phyloP scores from a whole-genome alignment of 306 rosid genomes.

The Begonia peltatifolia region DNA sequence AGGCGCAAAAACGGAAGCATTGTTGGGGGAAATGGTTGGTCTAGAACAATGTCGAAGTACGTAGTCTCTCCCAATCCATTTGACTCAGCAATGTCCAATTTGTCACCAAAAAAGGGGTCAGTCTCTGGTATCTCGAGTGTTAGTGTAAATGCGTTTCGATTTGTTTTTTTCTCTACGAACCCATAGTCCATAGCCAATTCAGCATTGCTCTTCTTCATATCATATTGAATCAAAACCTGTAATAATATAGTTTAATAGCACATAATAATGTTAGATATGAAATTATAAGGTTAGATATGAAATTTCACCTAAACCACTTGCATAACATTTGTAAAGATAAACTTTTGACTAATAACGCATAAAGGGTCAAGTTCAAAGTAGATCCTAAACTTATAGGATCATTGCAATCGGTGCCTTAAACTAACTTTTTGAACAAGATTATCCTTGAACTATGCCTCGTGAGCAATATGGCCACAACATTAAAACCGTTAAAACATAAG shows the following conservation, averaged over 20 bases:
- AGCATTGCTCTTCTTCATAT: slow-evolving; percentile 75
- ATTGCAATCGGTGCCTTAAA: too few species aligned
- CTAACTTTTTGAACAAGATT: too few species aligned
- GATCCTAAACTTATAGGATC: too few species aligned
- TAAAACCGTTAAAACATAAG: too few species aligned
- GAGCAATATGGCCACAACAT: too few species aligned
- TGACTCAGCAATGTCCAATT: slow-evolving; percentile 72
- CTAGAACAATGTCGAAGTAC: slow-evolving; percentile 53
- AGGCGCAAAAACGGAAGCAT: slow-evolving; percentile 66
- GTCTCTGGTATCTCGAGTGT: slow-evolving; percentile 65
- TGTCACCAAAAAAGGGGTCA: slow-evolving; percentile 73
- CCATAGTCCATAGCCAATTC: slow-evolving; percentile 92
- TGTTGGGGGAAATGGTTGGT: slow-evolving; percentile 45
- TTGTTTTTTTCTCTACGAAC: slow-evolving; percentile 46
- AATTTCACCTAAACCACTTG: too few species aligned
- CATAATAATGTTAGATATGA: too few species aligned
- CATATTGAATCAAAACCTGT: slow-evolving; percentile 85
- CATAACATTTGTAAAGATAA: too few species aligned
- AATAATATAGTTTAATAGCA: neutral
- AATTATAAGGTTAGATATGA: too few species aligned
- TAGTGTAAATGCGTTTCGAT: slow-evolving; percentile 55
- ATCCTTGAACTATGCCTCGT: too few species aligned
- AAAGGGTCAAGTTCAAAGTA: too few species aligned
- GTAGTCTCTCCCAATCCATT: slow-evolving; percentile 61
- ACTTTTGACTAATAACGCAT: too few species aligned